Evolutionary conservation across 495 filamentous ascomycete species (phyloP), one percentile per base, ranked within the genome.

Genomic region (Penicillium roqueforti): DNA sequence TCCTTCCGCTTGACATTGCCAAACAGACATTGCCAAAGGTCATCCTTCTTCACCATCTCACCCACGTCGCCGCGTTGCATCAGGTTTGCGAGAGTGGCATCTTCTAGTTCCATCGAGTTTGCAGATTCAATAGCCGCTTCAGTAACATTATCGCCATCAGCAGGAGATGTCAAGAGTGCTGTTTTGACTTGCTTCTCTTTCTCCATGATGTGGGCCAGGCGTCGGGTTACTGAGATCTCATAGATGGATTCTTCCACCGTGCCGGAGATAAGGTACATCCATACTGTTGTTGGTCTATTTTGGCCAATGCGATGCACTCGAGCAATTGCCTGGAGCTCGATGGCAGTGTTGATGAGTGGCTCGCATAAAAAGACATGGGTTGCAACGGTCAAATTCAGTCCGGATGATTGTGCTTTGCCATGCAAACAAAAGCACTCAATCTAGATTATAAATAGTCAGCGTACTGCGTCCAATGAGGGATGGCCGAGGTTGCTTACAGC

Each of bases 351-450:
- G 58, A 97, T 82, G 4, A 97, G 72, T 1, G 92, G 92, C 67
- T 98, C 92, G 67, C 91, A 96, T 7, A 98, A 75, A 59, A 98
- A 92, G 1, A 98, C 91, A 65, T 98, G 89, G 10, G 85, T 96
- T 4, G 92, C 93, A 65, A 92, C 92, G 57, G 96, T 84, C 4
- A 98, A 76, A 57, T 92, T 98, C 25, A 98, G 71, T 0, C 92
- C 92, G 1, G 88, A 88, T 3, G 89, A 87, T 63, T 96, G 89
- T 0, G 91, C 85, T 53, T 88, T 87, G 1, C 91, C 91, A 62
- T 96, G 89, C 39, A 98, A 76, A 6, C 97, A 76, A 54, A 98
- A 93, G 62, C 88, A 91, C 62, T 96, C 90, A 7, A 87, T 71
- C 74, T 79, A 26, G 32, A 56, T 36, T 16, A 11, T 36, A 39